Evolutionary conservation across 768 basidiomycete genomes (phyloP).

Genomic region (Rhizopogon rudus): DNA sequence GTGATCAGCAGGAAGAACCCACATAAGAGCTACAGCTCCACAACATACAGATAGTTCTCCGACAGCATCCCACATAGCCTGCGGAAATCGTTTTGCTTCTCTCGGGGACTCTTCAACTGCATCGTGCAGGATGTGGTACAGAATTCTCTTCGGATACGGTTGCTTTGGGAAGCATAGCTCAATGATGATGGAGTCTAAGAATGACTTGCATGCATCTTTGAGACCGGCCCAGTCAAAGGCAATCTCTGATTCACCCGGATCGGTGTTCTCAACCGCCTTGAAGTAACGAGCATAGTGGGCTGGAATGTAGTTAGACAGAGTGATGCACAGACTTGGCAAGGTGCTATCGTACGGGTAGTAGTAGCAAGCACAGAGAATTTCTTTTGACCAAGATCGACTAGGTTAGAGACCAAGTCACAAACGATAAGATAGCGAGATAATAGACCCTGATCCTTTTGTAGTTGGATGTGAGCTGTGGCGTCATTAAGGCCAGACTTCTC

Average conservation of each 20-base stretch:
- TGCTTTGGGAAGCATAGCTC: slow-evolving; percentile 76
- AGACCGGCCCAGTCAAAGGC: slow-evolving; percentile 63
- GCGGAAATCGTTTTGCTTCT: slow-evolving; percentile 73
- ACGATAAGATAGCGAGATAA: slow-evolving; percentile 58
- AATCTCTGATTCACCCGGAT: slow-evolving; percentile 45
- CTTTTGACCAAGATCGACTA: slow-evolving; percentile 59
- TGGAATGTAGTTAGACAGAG: slow-evolving; percentile 22
- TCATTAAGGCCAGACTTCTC: slow-evolving; percentile 53
- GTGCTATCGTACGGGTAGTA: slow-evolving; percentile 51
- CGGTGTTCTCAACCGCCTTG: slow-evolving; percentile 37
- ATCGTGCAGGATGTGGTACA: slow-evolving; percentile 66
- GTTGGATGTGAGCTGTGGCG: slow-evolving; percentile 41
- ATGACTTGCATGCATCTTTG: slow-evolving; percentile 65
- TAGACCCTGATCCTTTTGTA: slow-evolving; percentile 46
- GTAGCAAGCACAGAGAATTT: slow-evolving; percentile 67
- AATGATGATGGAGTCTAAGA: slow-evolving; percentile 79
- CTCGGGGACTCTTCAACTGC: slow-evolving; percentile 68
- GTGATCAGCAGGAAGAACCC: not conserved
- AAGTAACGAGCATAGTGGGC: slow-evolving; percentile 74
- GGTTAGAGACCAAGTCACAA: slow-evolving; percentile 54
- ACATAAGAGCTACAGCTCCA: not conserved
- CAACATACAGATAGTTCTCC: slow-evolving; percentile 69
- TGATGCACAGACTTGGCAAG: not conserved
- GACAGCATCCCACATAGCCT: slow-evolving; percentile 74
- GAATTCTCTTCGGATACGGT: slow-evolving; percentile 58